Conservation (phyloP, 139 green algal species). For the Deuterostichococcus epilithicus region DNA sequence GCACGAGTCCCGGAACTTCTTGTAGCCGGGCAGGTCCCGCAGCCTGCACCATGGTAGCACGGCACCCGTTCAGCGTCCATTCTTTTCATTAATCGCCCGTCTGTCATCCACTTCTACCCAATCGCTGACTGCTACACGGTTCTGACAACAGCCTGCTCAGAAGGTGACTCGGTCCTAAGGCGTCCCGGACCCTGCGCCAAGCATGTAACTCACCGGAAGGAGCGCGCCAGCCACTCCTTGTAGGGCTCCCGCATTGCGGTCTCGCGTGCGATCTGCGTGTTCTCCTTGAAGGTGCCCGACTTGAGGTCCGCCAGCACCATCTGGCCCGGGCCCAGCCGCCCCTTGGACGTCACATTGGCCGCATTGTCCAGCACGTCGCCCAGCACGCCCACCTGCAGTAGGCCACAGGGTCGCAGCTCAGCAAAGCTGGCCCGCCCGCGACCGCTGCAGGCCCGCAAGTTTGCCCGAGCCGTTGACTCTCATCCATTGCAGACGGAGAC, state of each 20-base stretch:
- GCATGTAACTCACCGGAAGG: background rate
- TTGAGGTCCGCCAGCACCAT: constrained; percentile 91
- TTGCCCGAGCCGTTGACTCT: no score
- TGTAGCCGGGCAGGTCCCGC: constrained; percentile 41
- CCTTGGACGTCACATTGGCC: constrained; percentile 83
- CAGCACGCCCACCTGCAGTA: constrained; percentile 81
- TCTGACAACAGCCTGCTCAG: no score
- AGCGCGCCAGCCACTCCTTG: constrained; percentile 72
- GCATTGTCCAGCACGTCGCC: constrained; percentile 85
- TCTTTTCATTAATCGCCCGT: no score
- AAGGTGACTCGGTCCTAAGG: no score
- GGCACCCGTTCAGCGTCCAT: no score
- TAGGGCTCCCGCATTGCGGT: constrained; percentile 77
- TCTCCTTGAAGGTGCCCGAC: constrained; percentile 80
- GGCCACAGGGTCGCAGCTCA: no score
- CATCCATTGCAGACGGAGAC: no score
- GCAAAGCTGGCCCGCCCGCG: no score
- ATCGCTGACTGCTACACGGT: no score
- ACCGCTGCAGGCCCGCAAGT: no score
- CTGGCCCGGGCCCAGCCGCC: constrained; percentile 93
- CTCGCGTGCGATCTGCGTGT: constrained; percentile 73
- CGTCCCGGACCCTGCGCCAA: no score
- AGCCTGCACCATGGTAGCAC: constrained; percentile 30
- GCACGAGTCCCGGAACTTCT: constrained; percentile 5
- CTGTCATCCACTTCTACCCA: no score